Base-by-base conservation (phyloP, 495 filamentous ascomycete genomes). In the Amorphotheca resinae region DNA sequence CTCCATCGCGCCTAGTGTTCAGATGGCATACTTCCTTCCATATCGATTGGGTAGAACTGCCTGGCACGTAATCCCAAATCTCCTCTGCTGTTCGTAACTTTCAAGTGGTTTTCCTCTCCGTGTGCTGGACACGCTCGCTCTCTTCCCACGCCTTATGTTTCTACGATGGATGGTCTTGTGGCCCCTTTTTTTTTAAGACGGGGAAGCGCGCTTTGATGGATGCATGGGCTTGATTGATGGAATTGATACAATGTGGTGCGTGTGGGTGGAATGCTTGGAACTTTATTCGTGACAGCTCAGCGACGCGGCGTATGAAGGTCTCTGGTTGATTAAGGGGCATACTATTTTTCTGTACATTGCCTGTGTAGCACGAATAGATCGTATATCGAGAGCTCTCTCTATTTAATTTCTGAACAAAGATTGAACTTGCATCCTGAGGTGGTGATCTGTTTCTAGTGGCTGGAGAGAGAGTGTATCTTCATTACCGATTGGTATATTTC, bases 321-420 rank as follows among this genome's bases (percentile, higher is more conserved):
- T 28, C 12, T 41, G 34, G n/a, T 22, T 42, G 22, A 25, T 31
- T 23, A 15, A 38, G 33, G 34, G 14, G 44, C 38, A 47, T 35
- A 38, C 16, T 33, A 21, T 40, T 23, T 42, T 41, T 48, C 42
- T 53, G 43, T 54, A 54, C 22, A 50, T 53, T 54, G 51, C 34
- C 41, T 52, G 31, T 49, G 50, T 54, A 54, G 40, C 44, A 50
- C 23, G 46, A 53, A 53, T 49, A 53, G 42, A 53, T 15, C 50
- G 46, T 53, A 39, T 41, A 45, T 45, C 33, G 40, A 17, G 17
- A n/a, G n/a, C 21, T 18, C n/a, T n/a, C n/a, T n/a, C n/a, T n/a
- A n/a, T n/a, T n/a, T n/a, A n/a, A n/a, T n/a, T n/a, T n/a, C n/a
- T n/a, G n/a, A n/a, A n/a, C n/a, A n/a, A n/a, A n/a, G n/a, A n/a